Evolutionary conservation across 495 filamentous ascomycete species (phyloP).

Genomic region (Aspergillus wentii): DNA sequence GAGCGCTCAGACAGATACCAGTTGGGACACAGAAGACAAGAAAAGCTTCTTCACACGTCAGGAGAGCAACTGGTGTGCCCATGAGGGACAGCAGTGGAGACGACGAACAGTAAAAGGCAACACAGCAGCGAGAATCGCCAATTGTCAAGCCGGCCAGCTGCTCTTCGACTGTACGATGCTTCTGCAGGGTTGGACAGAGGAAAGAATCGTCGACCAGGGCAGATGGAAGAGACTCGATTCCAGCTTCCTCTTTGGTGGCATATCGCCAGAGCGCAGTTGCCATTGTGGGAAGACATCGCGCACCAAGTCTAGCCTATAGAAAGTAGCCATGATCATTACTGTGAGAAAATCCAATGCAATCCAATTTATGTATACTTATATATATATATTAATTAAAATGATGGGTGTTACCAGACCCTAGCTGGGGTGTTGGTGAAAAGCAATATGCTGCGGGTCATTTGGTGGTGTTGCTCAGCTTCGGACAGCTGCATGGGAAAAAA

Average conservation of each 20-base stretch:
- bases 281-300: too few species aligned
- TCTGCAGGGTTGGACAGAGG: slow-evolving; percentile 16
- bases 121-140: too few species aligned
- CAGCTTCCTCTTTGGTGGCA: too few species aligned
- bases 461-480: slow-evolving; percentile 6
- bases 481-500: slow-evolving; percentile 9
- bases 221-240: slow-evolving; percentile 8
- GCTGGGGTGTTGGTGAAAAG: too few species aligned
- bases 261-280: too few species aligned
- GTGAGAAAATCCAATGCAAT: too few species aligned
- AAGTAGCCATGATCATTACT: too few species aligned
- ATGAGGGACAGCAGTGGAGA: neutral
- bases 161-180: slow-evolving; percentile 1
- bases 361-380: too few species aligned
- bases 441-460: slow-evolving; percentile 1
- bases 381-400: too few species aligned
- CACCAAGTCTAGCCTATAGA: too few species aligned
- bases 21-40: neutral
- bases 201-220: slow-evolving; percentile 8
- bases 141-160: too few species aligned
- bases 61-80: neutral
- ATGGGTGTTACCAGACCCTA: too few species aligned
- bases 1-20: neutral
- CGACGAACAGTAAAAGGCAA: neutral
- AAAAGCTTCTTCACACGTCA: neutral